Base-by-base conservation (phyloP, 1,284 basidiomycete genomes). In the Tilletia caries region DNA sequence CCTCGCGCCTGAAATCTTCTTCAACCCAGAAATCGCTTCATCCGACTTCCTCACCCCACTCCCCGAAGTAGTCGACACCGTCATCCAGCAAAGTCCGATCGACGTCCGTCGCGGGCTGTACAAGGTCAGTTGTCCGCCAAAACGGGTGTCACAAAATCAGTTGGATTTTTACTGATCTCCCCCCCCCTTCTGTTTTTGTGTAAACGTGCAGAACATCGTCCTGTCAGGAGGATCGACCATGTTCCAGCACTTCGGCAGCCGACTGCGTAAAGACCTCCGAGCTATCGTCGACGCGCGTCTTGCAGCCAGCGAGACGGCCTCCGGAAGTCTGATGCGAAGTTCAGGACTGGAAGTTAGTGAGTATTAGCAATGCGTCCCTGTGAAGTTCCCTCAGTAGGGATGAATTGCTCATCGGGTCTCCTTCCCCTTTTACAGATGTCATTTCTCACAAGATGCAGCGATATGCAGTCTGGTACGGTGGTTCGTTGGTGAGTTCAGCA, bases 401-500 rank as follows among this genome's bases (percentile, higher is more conserved):
- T 6, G 10, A 50, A 50, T 50, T 6, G 23, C 48, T 50, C 12
- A 50, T 3, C 20, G 13, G 8, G 23, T 50, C 10, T 25, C 3
- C 23, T 41, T 41, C 10, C 37, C 48, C 20, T 18, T 13, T n/a
- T 20, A 91, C 50, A 94, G 94, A 98, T 72, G 96, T 99, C 79
- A 97, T 99, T 81, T 92, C 91, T 12, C 96, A 99, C 88, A 98
- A 96, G 86, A 91, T 93, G 77, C 96, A 98, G 86, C 88, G 95
- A 69, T 93, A 96, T 80, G 95, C 95, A 15, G 96, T 98, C 25
- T 99, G 95, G 95, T 98, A 93, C 80, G 96, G 96, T 79, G 96
- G 96, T 48, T 93, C 92, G 3, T 87, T 98, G 60, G 88, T 97
- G 79, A 46, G 41, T 34, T 18, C n/a, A n/a, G n/a, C 29, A 46